Evolutionary conservation across 441 rosid species (phyloP), one percentile per base, ranked within the genome.

Genomic region (Lepidium campestre): DNA sequence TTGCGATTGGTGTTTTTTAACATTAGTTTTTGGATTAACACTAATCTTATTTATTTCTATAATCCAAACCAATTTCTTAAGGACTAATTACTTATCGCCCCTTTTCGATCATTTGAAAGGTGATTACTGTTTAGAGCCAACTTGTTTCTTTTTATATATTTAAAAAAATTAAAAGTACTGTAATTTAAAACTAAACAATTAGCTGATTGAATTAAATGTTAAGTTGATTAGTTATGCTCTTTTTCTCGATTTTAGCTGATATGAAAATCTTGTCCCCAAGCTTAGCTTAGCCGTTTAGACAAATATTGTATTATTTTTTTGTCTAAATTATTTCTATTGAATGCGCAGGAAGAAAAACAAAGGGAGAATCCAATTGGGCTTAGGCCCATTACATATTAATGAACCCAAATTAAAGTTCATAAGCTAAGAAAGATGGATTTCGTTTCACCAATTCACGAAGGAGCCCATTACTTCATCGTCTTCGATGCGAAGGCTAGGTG

Each of bases 41-140:
- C n/a, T 53, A 10, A 36, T 57, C 10, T 7, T 54, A 6, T n/a
- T 13, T 44, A 11, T 13, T 19, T 14, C 1, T 59, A 20, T 25
- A 59, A n/a, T 34, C 55, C 37, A 22, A 60, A 58, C 35, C 13
- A 48, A 48, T 49, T 18, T 58, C 10, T 27, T 15, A 6, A 13
- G 37, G 34, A 5, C 39, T 68, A 27, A 41, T 37, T 39, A 19
- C 9, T 4, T 35, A n/a, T 53, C 17, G 62, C 62, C 4, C 3
- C 57, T 46, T 29, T 37, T 56, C 39, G 58, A 31, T 15, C 50
- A 37, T 47, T 31, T 48, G 52, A 47, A 71, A 31, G 70, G 65
- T 48, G 65, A 22, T 57, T 57, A 44, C 63, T 55, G 19, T 44
- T 55, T 34, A 15, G 19, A 12, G 52, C 61, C 61, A 53, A 41